Base-by-base conservation (phyloP, 1,284 basidiomycete genomes). In the Phellinidium pouzarii region DNA sequence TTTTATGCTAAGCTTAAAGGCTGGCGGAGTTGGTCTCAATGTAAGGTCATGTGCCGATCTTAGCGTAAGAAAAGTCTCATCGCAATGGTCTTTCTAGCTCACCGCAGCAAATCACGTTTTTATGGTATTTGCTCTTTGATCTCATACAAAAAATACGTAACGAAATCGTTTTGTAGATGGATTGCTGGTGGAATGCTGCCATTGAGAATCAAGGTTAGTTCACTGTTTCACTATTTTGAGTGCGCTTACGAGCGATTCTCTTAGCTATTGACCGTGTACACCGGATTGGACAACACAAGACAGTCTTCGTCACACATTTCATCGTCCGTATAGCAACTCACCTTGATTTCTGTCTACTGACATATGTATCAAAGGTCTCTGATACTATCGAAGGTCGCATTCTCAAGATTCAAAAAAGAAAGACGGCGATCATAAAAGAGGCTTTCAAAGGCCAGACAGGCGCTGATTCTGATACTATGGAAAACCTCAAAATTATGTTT, bases 141-240 rank as follows among this genome's bases (percentile, higher is more conserved):
- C 20, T 27, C n/a, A 6, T 46, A 5, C 27, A 40, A 1, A 8
- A 17, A 3, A 34, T 47, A 46, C 27, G 42, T 50, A 61, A 36
- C 60, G 31, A 26, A 6, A 56, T 42, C 6, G n/a, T n/a, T 44
- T 52, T 40, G 3, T 55, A 89, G 90, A 93, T 94, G 90, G 93
- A 95, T 61, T 94, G 91, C 58, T 94, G 91, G 91, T 95, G 91
- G 91, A 94, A 94, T 65, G 82, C 90, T 22, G 91, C 91, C 0
- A 86, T 80, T 19, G 92, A 94, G 67, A 86, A 87, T 59, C 93
- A 96, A 77, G 92, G 89, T 90, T 58, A 59, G 72, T 59, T 8
- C 53, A 25, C 65, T 66, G 0, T 59, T 63, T 52, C 37, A 3
- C 14, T 29, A 51, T 52, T 44, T 25, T n/a, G 14, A 27, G 23